Conservation (phyloP, 129 eudicot genomes). For the Centrapalus pauciflorus region DNA sequence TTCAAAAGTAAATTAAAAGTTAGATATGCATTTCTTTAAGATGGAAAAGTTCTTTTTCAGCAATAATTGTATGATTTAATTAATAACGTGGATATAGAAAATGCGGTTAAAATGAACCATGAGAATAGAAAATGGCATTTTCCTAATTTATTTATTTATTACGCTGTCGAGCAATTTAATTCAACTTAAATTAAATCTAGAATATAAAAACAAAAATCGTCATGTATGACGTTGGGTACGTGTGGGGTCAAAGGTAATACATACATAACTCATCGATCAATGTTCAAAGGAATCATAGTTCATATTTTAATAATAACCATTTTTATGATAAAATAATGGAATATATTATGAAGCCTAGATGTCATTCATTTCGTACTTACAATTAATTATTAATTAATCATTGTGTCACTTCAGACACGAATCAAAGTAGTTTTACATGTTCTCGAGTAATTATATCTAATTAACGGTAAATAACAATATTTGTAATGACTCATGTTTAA, state of each 20-base stretch:
- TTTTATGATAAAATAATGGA: not conserved
- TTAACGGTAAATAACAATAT: no score
- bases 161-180: no score
- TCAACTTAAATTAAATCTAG: not conserved
- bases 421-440: no score
- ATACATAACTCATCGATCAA: not conserved
- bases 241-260: slow-evolving; percentile 9
- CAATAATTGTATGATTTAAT: not conserved
- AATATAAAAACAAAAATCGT: slow-evolving; percentile 14
- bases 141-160: not conserved
- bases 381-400: slow-evolving; percentile 2
- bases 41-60: not conserved
- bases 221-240: slow-evolving; percentile 29
- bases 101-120: slow-evolving; percentile 3
- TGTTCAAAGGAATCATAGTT: slow-evolving; percentile 14
- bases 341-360: not conserved
- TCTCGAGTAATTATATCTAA: no score
- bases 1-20: not conserved
- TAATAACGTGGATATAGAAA: not conserved
- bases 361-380: slow-evolving; percentile 20
- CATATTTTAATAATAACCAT: slow-evolving; percentile 5
- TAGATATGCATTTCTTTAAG: not conserved
- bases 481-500: no score
- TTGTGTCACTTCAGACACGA: not conserved
- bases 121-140: not conserved